Base-by-base conservation (phyloP, 139 green algal genomes). In the Ulvella scutata region DNA sequence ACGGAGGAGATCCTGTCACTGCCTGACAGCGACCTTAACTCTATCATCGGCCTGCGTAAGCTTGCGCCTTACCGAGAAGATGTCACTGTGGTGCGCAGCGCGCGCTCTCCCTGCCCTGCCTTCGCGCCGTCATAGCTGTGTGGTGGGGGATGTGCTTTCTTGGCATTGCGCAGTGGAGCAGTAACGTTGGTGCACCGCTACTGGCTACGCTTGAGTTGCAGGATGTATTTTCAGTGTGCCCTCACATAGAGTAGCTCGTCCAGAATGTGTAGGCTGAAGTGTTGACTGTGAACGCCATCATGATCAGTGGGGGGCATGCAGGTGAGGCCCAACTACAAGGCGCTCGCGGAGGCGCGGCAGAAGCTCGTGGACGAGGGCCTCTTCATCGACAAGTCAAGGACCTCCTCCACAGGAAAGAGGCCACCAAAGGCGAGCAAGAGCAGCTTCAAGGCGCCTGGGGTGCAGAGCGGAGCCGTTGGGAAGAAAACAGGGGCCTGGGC, bases 21-120 rank as follows among this genome's bases (percentile, higher is more conserved):
- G 62, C 74, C 85, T 20, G 92, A 96, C 79, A 89, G 85, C 74
- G 85, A 97, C 40, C 86, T 97, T 13, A 93, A 90, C 73, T 81
- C 89, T 76, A 76, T 96, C 10, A 86, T 95, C 43, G 92, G 90
- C 3, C 72, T 98, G 7, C 92, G 91, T 76, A 81, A 79, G 62
- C 77, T 98, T 67, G 90, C 94, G 6, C 92, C 93, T 26, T 98
- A 98, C 79, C 78, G 88, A 23, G 83, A 91, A 2, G 84, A 88
- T 33, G 38, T 61, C 4, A 61, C 44, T 51, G 77, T 75, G 51
- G 43, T 81, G 60, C 60, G 82, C 7, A n/a, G n/a, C n/a, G n/a
- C n/a, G n/a, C n/a, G n/a, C n/a, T n/a, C n/a, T n/a, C n/a, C n/a
- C n/a, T n/a, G n/a, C n/a, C n/a, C n/a, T n/a, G n/a, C 34, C 34